These are phyloP conservation scores for Flueggea neowawraea DNA, from an alignment of 441 rosid genomes.

Conservation along the genomic window DNA sequence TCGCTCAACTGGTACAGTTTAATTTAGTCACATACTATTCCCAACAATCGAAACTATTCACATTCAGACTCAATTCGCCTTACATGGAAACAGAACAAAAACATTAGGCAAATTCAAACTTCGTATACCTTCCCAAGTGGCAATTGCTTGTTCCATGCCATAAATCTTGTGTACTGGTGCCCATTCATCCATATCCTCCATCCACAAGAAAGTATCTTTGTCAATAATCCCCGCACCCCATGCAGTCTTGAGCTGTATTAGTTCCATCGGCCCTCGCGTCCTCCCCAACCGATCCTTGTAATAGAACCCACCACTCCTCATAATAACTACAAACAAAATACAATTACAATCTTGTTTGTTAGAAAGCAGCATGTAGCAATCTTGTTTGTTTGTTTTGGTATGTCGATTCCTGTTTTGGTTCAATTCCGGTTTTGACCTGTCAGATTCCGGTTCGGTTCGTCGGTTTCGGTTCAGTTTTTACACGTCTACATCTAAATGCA, in stretches of 20 bases:
- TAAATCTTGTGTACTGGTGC: constrained; percentile 94
- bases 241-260: constrained; percentile 88
- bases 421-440: too few species aligned
- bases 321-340: constrained; percentile 47
- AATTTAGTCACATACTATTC: too few species aligned
- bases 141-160: constrained; percentile 89
- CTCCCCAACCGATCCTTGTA: constrained; percentile 95
- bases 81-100: not conserved
- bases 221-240: constrained; percentile 94
- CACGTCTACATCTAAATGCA: too few species aligned
- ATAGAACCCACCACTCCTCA: constrained; percentile 84
- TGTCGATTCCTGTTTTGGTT: too few species aligned
- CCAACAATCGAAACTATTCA: too few species aligned
- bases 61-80: not conserved
- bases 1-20: too few species aligned
- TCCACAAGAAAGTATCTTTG: constrained; percentile 88
- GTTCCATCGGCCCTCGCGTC: constrained; percentile 87
- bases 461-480: too few species aligned
- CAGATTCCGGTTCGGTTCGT: too few species aligned
- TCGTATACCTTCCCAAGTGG: constrained; percentile 94
- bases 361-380: too few species aligned
- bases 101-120: constrained; percentile 2
- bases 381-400: too few species aligned
- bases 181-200: constrained; percentile 96
- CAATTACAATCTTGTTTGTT: too few species aligned